phyloP scores from a whole-genome alignment of 495 filamentous ascomycete genomes.

The Cenococcum geophilum region DNA sequence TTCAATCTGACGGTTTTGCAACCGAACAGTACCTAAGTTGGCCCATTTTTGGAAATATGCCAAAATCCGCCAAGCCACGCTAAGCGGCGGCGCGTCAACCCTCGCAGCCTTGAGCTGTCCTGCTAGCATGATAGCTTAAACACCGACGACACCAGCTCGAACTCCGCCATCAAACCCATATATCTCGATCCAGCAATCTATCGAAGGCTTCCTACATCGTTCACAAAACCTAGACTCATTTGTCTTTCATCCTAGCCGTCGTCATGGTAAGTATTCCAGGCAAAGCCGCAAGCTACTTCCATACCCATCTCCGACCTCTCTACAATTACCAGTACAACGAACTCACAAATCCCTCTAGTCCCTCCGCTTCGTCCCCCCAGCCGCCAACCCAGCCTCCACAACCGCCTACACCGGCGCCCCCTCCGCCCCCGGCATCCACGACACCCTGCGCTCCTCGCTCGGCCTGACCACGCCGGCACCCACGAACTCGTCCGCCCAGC shows the following conservation, averaged over 20 bases:
- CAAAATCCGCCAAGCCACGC: constrained; percentile 12
- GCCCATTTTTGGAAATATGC: no score
- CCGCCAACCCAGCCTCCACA: constrained; percentile 47
- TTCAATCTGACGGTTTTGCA: no score
- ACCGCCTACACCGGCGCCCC: constrained; percentile 56
- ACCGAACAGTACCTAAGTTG: no score
- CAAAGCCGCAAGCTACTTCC: no score
- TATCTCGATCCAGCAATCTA: constrained; percentile 2
- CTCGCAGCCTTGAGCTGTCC: constrained; percentile 16
- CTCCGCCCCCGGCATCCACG: constrained; percentile 84
- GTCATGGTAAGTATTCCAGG: constrained; percentile 3
- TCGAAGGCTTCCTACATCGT: not conserved
- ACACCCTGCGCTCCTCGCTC: constrained; percentile 79
- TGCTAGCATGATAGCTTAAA: constrained; percentile 4
- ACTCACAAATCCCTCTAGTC: constrained; percentile 47
- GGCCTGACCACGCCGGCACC: constrained; percentile 45
- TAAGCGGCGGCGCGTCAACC: constrained; percentile 17
- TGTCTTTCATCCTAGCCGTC: not conserved
- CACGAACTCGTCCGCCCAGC: constrained; percentile 36
- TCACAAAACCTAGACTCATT: not conserved
- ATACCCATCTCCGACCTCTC: constrained; percentile 11
- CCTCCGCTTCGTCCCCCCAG: constrained; percentile 76
- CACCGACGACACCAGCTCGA: constrained; percentile 5
- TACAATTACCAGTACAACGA: constrained; percentile 22
- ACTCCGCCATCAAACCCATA: constrained; percentile 5